Base-by-base conservation (phyloP, 768 basidiomycete species). In the Tulasnella sp. region DNA sequence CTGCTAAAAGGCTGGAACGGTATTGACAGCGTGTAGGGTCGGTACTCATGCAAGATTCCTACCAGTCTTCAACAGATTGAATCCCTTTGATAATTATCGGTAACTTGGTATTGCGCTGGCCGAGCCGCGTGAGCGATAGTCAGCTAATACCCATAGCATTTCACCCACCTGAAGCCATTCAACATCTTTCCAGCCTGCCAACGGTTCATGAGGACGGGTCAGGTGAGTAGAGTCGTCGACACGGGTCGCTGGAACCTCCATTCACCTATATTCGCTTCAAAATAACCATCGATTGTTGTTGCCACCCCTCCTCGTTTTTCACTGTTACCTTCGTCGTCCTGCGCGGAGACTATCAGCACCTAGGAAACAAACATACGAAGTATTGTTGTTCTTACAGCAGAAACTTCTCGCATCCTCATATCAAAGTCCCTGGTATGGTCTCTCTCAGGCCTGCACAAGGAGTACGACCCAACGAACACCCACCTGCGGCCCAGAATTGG, bases 401-500 rank as follows among this genome's bases (percentile, higher is more conserved):
- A 3, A 6, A 57, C 46, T 11, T 17, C 25, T 21, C 37, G 17
- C n/a, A 29, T 34, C 21, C 55, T 29, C 55, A 57, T 57, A 63
- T 90, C 87, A 56, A 74, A 71, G 68, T 90, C 87, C 49, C 90
- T 76, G 23, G 19, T 8, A 21, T 29, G 27, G 6, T 29, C 19
- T n/a, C 8, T 9, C 15, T 57, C 42, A 57, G 46, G 17, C 19
- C 25, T n/a, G 32, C 5, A 23, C 36, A 12, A 7, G 31, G 15
- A 34, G n/a, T 29, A 11, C 40, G 23, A 6, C 17, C 29, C 2
- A n/a, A 23, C 27, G 25, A 43, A 42, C 23, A 45, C 32, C 1
- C 21, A 52, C 55, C 63, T 90, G 90, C 12, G 55, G 6, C 86
- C 84, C 1, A 82, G 74, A 34, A 84, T 79, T 14, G 87, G 74